Conservation (phyloP, 495 filamentous ascomycete species). For the Annulohypoxylon moriforme region DNA sequence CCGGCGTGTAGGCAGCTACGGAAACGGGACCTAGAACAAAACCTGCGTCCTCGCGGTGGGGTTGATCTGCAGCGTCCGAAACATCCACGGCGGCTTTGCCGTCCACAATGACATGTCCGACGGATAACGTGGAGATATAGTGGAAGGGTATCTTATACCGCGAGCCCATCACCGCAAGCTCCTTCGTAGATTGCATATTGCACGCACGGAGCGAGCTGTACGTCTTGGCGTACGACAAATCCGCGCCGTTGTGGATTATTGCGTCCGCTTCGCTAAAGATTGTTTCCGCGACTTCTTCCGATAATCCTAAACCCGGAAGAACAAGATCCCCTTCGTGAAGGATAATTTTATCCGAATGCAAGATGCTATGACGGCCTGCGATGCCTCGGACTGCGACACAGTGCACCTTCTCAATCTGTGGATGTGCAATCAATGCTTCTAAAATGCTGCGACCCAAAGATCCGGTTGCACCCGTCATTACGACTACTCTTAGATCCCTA, state of each 20-base stretch:
- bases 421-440: too few relatives aligned
- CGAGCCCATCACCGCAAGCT: neutral
- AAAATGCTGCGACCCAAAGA: too few relatives aligned
- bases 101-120: neutral
- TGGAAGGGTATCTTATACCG: neutral
- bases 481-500: neutral
- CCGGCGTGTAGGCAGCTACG: too few relatives aligned
- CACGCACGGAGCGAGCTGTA: neutral
- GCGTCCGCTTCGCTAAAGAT: constrained; percentile 42
- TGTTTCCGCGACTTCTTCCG: constrained; percentile 33
- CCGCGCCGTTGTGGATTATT: neutral
- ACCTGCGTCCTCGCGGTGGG: neutral
- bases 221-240: neutral
- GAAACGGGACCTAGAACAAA: too few relatives aligned
- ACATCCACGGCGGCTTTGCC: neutral
- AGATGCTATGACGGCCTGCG: neutral
- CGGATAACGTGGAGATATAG: neutral
- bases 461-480: neutral
- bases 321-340: neutral
- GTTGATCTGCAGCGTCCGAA: neutral
- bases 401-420: too few relatives aligned
- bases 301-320: neutral
- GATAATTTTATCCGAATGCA: neutral
- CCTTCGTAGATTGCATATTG: neutral
- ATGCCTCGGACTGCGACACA: too few relatives aligned